Evolutionary conservation across 257 asterid genomes (phyloP), one percentile per base, ranked within the genome.

Genomic region (Solanum habrochaites): DNA sequence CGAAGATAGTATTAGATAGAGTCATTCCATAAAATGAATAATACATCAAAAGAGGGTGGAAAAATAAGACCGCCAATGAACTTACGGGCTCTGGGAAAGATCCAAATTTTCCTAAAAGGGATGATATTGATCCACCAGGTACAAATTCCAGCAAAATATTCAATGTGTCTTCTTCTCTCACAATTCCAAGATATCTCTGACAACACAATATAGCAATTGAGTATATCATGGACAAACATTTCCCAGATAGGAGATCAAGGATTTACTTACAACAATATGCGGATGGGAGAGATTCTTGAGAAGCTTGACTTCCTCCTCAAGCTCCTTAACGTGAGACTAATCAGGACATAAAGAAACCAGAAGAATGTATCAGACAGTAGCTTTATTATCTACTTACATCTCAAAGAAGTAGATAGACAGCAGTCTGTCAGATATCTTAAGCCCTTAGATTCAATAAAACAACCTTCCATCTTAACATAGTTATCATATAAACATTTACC

Each of bases 151-250:
- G 87, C 89, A 97, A 91, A 89, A 97, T 97, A 90, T 97, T 95
- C 90, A 97, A 92, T 14, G 99, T 91, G 73, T 94, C 98, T 66
- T 91, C 97, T 92, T 97, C 99, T 89, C 99, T 91, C 87, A 96
- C 99, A 85, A 98, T 97, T 88, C 99, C 99, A 89, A 97, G 90
- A 91, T 97, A 97, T 88, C 99, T 96, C 99, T 96, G 94, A 85
- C 88, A 92, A 88, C 70, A 64, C 6, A 88, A 49, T 29, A 86
- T 77, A 64, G 29, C 18, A 81, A 81, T 20, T 81, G 85, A 81
- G 85, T 81, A 49, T 81, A 29, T 81, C 85, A 49, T 18, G 67
- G 85, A 49, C 2, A 49, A 73, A 35, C 67, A 86, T n/a, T 42
- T 70, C 58, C 23, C 71, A 16, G 29, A 0, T n/a, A 27, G 82